Percentiles rank a stretch among this genome's conserved stretches.
Conservation (phyloP, 768 basidiomycete genomes). For the Lyophyllum shimeji region DNA sequence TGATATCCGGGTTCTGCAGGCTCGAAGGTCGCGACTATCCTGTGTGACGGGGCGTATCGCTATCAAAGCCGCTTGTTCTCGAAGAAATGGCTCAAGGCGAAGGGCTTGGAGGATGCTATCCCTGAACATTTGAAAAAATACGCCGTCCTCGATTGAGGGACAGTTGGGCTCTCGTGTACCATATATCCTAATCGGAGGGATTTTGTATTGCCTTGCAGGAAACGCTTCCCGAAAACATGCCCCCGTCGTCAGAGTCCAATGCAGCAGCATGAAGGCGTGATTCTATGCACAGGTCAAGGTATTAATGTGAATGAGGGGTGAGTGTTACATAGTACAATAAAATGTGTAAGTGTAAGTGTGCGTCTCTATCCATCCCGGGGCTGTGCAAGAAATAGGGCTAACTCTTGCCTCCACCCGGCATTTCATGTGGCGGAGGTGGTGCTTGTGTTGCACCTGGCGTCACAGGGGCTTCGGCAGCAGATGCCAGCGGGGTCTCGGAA, state of each 20-base stretch:
- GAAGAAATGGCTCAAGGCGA: conserved; percentile 84
- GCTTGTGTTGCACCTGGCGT: conserved; percentile 13
- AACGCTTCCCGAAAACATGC: background rate
- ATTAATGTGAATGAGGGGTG: conserved; percentile 17
- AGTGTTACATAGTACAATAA: conserved; percentile 16
- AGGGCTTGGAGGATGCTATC: conserved; percentile 75
- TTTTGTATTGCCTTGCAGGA: background rate
- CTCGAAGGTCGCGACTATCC: conserved; percentile 81
- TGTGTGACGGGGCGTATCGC: conserved; percentile 96
- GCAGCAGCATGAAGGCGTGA: background rate
- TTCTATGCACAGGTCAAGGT: conserved; percentile 6
- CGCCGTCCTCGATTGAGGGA: conserved; percentile 68
- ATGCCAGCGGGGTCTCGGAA: conserved; percentile 23
- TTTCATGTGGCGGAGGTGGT: conserved; percentile 18
- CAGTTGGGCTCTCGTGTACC: background rate
- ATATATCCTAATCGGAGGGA: background rate
- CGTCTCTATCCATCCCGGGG: background rate
- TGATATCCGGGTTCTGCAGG: conserved; percentile 39
- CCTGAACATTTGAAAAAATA: conserved; percentile 88
- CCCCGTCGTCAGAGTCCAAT: background rate
- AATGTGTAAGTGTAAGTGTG: background rate
- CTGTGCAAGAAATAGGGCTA: background rate
- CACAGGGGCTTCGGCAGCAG: conserved; percentile 7
- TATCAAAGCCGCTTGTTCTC: conserved; percentile 97
- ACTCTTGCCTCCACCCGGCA: conserved; percentile 14